Evolutionary conservation across 78 protist genomes (phyloP), one percentile per base, ranked within the genome.

Genomic region (Cavenderia fasciculata): DNA sequence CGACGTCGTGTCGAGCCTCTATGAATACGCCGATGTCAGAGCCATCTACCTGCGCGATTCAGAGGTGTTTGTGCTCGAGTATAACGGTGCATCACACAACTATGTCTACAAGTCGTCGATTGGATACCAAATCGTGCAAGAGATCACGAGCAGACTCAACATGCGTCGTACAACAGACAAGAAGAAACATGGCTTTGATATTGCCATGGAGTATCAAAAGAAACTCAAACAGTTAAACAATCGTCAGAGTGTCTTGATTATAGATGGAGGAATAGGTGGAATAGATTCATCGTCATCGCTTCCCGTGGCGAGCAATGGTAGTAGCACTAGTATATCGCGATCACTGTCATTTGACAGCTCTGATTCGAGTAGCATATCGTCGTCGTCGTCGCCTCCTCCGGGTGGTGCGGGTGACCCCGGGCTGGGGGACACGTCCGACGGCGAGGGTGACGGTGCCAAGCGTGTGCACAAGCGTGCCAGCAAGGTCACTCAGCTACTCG

Each of bases 61-160:
- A 4, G 90, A 82, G 61, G 62, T 74, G 12, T 82, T 82, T 82
- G 90, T 82, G 5, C 40, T 82, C 16, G 90, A 82, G 40, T 82
- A 82, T 41, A 59, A 49, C 21, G 70, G 70, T 33, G 90, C 90
- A 6, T 36, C 90, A 8, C 90, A 82, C 54, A 18, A 7, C 49
- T 82, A 82, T 44, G 71, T 68, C 4, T 82, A 82, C 49, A 65
- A 43, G 25, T 82, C 79, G 11, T 52, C 69, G 14, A 51, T 82
- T 29, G 90, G 78, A n/a, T 82, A 82, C 18, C 78, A 82, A 36
- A 82, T 82, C n/a, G 90, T 68, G 16, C 90, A 82, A 44, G 90
- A 82, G 41, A 82, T 82, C 43, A 52, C 43, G 41, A 52, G 59
- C 8, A 34, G 90, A 43, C 65, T 82, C 1, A 59, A 34, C 29